Evolutionary conservation across 148 eudicot genomes (phyloP), one percentile per base, ranked within the genome.

Genomic region (Talinum fruticosum): DNA sequence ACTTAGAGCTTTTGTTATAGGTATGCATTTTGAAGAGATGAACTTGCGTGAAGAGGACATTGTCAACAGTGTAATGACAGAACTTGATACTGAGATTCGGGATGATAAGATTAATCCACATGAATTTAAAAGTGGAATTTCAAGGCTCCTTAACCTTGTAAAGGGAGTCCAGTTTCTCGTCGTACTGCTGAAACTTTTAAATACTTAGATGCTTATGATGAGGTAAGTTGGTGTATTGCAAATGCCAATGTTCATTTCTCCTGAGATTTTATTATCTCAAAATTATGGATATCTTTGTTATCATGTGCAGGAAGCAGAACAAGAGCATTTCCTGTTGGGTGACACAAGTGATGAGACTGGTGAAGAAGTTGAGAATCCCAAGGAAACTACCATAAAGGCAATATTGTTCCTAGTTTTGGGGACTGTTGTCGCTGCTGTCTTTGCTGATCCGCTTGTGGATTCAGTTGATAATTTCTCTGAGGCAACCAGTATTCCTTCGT

Each of bases 361-460:
- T 37, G 89, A 84, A 82, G 87, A 79, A 28, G 82, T 90, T 59
- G 90, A 89, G 29, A 82, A 90, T 75, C 71, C 89, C 44, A 88
- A 77, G 78, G 79, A 76, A 81, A 89, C 83, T 23, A 34, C 87
- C 65, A 29, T 91, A 16, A 96, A 90, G 82, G 97, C 99, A 26
- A 78, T 69, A 24, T 53, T 88, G 41, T 73, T 83, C 77, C 79
- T 96, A 78, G 49, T 91, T 77, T 68, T 91, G 51, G 97, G 99
- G 66, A 85, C 97, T 66, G 8, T 78, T 26, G 87, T 93, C 49
- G 95, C 97, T 66, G 97, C 92, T 79, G 86, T 81, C 68, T 93
- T 93, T 84, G 97, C 99, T 8, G 97, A 96, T 78, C 99, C 99
- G 34, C 78, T 96, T 47, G 99, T 91, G 8, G 99, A 93, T 72